Base-by-base conservation (phyloP, 2,329 filamentous ascomycete species). In the Arthrobotrys iridis region DNA sequence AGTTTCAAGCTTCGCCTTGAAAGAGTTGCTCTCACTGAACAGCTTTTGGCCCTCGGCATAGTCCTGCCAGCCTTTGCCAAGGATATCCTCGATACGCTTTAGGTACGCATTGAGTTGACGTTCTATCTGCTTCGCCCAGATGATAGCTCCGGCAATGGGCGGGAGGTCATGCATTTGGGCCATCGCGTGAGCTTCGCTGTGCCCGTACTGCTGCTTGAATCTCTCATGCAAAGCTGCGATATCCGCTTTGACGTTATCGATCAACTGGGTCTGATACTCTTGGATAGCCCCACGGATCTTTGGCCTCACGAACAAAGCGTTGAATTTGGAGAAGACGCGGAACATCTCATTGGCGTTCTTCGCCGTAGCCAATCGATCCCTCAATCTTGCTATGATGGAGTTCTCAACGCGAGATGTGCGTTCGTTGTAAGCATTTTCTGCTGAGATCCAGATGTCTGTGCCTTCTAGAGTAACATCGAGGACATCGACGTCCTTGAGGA, bases 321-420 rank as follows among this genome's bases (percentile, higher is more conserved):
- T 99, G 87, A 99, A 99, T 82, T 98, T 98, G 62, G 95, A 98
- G 82, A 99, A 99, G 76, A 99, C 95, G 64, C 96, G 91, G 82
- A 99, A 99, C 95, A 99, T 99, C 83, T 99, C 96, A 81, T 96
- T 98, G 41, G 95, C 95, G 77, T 93, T 97, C 85, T 96, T 97
- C 10, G 95, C 94, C 4, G 93, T 97, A 11, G 93, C 95, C 66
- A 99, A 87, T 71, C 95, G 91, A 83, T 99, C 95, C 80, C 95
- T 88, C 30, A 99, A 86, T 63, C 93, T 88, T 33, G 95, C 93
- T 81, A 99, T 99, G 82, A 99, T 99, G 2, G 95, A 97, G 83
- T 99, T 99, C 82, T 99, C 95, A 3, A 99, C 95, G 74, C 95
- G 89, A 15, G 95, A 94, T 7, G 96, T 99, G 40, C 96, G 91